Conservation (phyloP, 2,329 filamentous ascomycete genomes). For the Aurifilum marmelostoma region DNA sequence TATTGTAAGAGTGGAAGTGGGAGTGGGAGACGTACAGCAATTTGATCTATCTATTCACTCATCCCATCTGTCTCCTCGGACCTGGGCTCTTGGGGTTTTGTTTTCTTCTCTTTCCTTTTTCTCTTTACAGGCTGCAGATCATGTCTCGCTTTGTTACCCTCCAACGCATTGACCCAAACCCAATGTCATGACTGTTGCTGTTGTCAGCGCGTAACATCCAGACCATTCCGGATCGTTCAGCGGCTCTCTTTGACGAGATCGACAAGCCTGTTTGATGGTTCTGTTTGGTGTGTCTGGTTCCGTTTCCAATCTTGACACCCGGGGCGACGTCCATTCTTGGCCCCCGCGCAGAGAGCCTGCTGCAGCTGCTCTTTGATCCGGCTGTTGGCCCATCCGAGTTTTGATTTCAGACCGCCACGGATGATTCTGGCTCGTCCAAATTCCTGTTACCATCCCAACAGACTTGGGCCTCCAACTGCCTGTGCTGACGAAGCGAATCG, state of each 20-base stretch:
- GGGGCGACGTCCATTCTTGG: neutral
- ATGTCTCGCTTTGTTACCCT: conserved; percentile 42
- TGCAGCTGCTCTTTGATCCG: neutral
- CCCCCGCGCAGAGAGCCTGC: neutral
- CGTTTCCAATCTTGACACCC: conserved; percentile 1
- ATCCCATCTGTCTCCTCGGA: neutral
- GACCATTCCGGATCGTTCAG: neutral
- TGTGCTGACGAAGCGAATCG: neutral
- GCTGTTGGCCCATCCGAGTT: conserved; percentile 1
- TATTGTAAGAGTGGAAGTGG: neutral
- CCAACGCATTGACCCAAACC: conserved; percentile 23
- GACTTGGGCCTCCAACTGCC: neutral
- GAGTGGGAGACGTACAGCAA: conserved; percentile 5
- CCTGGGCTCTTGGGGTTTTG: neutral
- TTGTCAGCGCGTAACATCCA: neutral
- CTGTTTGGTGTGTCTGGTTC: neutral
- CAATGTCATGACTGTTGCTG: neutral
- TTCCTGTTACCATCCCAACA: neutral
- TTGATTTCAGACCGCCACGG: neutral
- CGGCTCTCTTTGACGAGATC: neutral
- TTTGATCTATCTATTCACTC: neutral
- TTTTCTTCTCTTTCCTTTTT: neutral
- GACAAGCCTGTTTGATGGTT: neutral
- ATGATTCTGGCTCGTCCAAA: neutral
- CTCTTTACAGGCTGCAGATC: conserved; percentile 37